These are phyloP conservation scores for Apiospora hydei DNA, from an alignment of 2,329 filamentous ascomycete genomes.

Conservation along the genomic window DNA sequence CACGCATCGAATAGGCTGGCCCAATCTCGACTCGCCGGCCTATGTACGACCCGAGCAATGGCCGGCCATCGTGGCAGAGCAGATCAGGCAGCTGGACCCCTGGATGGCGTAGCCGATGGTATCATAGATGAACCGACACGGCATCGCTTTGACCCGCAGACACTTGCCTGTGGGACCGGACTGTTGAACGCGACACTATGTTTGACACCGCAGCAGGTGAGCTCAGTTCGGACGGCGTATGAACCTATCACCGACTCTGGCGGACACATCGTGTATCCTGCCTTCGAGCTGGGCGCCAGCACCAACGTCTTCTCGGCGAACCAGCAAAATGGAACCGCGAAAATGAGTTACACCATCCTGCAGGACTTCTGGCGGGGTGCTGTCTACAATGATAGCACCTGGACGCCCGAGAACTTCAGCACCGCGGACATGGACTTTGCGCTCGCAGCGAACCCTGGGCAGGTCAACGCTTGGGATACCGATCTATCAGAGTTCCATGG, in stretches of 20 bases:
- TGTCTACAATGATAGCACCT: constrained; percentile 31
- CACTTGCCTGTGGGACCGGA: constrained; percentile 29
- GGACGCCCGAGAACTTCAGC: constrained; percentile 30
- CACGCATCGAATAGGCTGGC: constrained; percentile 47
- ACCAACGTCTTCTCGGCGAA: constrained; percentile 32
- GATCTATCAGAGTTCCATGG: constrained; percentile 29
- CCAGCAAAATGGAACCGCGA: constrained; percentile 28
- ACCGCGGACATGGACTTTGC: constrained; percentile 31
- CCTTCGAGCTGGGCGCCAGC: constrained; percentile 31
- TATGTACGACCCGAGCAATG: constrained; percentile 47
- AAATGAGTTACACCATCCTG: constrained; percentile 29
- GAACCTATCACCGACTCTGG: constrained; percentile 28
- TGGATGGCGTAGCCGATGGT: constrained; percentile 50
- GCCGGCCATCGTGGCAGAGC: constrained; percentile 46
- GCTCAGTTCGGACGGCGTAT: constrained; percentile 31
- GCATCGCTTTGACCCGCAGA: constrained; percentile 43
- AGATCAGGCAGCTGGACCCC: constrained; percentile 49
- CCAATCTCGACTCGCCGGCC: constrained; percentile 48
- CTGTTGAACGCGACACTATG: constrained; percentile 30
- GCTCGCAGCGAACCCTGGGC: constrained; percentile 29
- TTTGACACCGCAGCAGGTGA: constrained; percentile 29
- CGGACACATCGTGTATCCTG: constrained; percentile 32
- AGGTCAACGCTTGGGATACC: constrained; percentile 29
- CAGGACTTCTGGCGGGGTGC: constrained; percentile 34
- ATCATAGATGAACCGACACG: constrained; percentile 49